Evolutionary conservation across 257 asterid genomes (phyloP).

Genomic region (Fraxinus anomala): DNA sequence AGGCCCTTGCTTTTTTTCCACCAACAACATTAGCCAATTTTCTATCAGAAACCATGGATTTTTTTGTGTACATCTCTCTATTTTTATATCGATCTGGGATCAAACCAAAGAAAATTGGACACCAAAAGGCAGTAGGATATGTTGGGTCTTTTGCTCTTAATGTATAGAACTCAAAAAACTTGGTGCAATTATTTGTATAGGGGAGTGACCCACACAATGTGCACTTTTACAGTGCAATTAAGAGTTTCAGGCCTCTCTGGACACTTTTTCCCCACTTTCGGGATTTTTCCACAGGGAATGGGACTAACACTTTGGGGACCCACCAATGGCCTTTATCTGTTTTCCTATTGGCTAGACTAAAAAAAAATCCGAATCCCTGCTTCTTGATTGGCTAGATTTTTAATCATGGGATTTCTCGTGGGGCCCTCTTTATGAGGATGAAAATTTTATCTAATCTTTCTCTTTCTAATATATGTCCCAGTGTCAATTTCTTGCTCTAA

Average conservation of each 20-base stretch:
- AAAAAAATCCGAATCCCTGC: conserved; percentile 37
- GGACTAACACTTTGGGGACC: conserved; percentile 42
- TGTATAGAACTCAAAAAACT: conserved; percentile 8
- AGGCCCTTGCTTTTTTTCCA: conserved; percentile 69
- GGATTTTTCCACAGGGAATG: conserved; percentile 31
- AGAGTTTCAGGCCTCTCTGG: conserved; percentile 13
- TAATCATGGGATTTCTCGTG: conserved; percentile 50
- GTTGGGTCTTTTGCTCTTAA: conserved; percentile 23
- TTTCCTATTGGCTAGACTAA: conserved; percentile 49
- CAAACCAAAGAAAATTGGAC: conserved; percentile 25
- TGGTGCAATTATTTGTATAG: conserved; percentile 48
- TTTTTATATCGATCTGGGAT: background rate
- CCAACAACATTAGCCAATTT: conserved; percentile 58
- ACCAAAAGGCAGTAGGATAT: conserved; percentile 16
- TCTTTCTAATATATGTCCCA: background rate
- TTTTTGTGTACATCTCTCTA: background rate
- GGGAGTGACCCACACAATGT: conserved; percentile 49
- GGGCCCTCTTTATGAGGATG: conserved; percentile 38
- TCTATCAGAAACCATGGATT: conserved; percentile 45
- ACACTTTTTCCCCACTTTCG: conserved; percentile 34
- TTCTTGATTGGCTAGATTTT: conserved; percentile 55
- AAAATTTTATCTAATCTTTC: conserved; percentile 41
- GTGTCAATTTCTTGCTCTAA: conserved; percentile 31
- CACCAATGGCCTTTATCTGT: conserved; percentile 50
- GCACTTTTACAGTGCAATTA: conserved; percentile 53